Conservation (phyloP, 2,329 filamentous ascomycete genomes). For the Tolypocladium guangdongense region DNA sequence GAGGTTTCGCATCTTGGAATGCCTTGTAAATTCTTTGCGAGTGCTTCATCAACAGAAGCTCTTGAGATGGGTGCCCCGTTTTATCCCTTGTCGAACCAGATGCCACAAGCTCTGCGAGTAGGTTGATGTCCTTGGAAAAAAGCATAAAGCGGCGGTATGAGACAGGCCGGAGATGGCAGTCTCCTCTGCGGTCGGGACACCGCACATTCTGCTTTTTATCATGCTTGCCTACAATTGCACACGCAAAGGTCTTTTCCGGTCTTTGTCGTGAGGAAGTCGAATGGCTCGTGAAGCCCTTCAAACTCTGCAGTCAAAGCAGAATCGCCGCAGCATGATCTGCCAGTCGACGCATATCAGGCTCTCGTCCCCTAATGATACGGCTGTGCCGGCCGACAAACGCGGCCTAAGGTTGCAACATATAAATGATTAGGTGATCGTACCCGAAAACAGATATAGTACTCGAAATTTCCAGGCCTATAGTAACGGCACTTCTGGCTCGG, state of each 20-base stretch:
- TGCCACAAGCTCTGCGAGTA: no score
- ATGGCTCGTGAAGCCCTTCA: conserved; percentile 24
- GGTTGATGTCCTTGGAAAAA: no score
- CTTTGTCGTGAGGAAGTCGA: conserved; percentile 26
- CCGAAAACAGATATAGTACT: conserved; percentile 30
- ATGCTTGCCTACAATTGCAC: conserved; percentile 24
- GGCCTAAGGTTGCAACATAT: conserved; percentile 22
- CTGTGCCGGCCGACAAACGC: conserved; percentile 21
- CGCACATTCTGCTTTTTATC: conserved; percentile 22
- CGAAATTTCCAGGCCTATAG: conserved; percentile 28
- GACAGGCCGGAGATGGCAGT: conserved; percentile 22
- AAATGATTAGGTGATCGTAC: conserved; percentile 28
- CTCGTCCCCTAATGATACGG: conserved; percentile 16
- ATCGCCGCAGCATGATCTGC: conserved; percentile 23
- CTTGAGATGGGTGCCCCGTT: no score
- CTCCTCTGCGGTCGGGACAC: conserved; percentile 22
- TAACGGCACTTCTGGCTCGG: conserved; percentile 23
- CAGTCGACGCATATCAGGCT: conserved; percentile 15
- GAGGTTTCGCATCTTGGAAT: no score
- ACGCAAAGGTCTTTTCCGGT: conserved; percentile 27
- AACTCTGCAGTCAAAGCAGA: conserved; percentile 30
- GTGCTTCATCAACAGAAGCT: no score
- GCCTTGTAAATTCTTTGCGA: no score
- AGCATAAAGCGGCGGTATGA: no score
- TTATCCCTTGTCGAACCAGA: no score